Conservation (phyloP, 2,329 filamentous ascomycete species). For the Allantophomopsis lycopodina region DNA sequence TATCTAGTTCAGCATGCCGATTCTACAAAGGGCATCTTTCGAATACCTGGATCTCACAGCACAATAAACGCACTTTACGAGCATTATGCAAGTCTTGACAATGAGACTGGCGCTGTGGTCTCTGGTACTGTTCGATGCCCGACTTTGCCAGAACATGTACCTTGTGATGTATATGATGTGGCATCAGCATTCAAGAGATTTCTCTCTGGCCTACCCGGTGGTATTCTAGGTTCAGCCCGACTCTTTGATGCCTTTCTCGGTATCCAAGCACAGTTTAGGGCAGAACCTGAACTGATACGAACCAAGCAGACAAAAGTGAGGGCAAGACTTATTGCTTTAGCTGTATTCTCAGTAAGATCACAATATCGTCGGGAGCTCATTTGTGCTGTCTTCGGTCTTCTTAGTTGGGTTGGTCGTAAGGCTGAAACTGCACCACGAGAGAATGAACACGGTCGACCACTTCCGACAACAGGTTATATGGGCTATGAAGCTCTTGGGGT, state of each 20-base stretch:
- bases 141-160: conserved; percentile 45
- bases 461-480: conserved; percentile 46
- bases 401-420: conserved; percentile 43
- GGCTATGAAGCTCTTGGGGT: conserved; percentile 48
- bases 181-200: conserved; percentile 54
- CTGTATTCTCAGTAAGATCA: conserved; percentile 43
- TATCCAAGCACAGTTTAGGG: conserved; percentile 40
- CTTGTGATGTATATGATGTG: conserved; percentile 46
- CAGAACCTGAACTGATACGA: conserved; percentile 33
- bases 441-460: conserved; percentile 33
- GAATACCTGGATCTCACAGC: conserved; percentile 41
- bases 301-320: conserved; percentile 41
- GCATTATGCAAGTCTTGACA: conserved; percentile 40
- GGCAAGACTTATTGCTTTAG: conserved; percentile 52
- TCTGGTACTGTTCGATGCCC: conserved; percentile 43
- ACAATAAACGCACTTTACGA: conserved; percentile 45
- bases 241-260: conserved; percentile 49
- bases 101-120: conserved; percentile 30
- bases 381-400: conserved; percentile 51
- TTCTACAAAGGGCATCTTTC: conserved; percentile 43
- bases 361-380: conserved; percentile 48
- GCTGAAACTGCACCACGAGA: conserved; percentile 39
- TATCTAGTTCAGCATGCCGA: conserved; percentile 40
- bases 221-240: conserved; percentile 47
- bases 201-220: conserved; percentile 48